Conservation (phyloP, 208 protist species). For the Angomonas deanei region DNA sequence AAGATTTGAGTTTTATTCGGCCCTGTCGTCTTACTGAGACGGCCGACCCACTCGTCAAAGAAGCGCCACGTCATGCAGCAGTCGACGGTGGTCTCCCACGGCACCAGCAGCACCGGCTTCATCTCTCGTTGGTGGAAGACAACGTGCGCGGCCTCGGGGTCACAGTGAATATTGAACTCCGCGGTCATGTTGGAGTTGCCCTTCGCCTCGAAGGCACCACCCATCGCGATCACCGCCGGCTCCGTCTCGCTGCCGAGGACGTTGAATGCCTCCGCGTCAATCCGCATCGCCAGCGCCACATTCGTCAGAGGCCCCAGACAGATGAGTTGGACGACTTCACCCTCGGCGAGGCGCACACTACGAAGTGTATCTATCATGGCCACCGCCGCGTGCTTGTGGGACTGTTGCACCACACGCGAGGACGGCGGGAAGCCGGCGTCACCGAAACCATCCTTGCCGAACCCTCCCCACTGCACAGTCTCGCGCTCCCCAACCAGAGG, state of each 20-base stretch:
- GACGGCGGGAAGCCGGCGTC: conserved; percentile 58
- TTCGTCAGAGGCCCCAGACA: conserved; percentile 75
- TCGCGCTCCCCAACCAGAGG: conserved; percentile 62
- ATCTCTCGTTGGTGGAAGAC: conserved; percentile 59
- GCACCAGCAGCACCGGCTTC: conserved; percentile 50
- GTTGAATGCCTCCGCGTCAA: conserved; percentile 42
- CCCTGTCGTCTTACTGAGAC: conserved; percentile 1
- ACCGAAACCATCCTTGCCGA: conserved; percentile 74
- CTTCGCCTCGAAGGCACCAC: conserved; percentile 61
- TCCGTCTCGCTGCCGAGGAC: conserved; percentile 61
- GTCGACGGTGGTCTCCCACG: conserved; percentile 77
- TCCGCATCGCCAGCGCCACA: conserved; percentile 62
- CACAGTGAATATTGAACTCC: conserved; percentile 86
- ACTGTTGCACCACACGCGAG: conserved; percentile 21
- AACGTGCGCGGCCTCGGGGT: conserved; percentile 79
- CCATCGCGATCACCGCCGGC: conserved; percentile 73
- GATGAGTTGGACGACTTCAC: conserved; percentile 59
- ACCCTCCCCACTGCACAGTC: conserved; percentile 73
- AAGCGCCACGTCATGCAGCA: conserved; percentile 72
- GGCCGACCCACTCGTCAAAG: conserved; percentile 63
- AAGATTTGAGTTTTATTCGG: conserved; percentile 52
- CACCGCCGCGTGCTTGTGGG: conserved; percentile 44
- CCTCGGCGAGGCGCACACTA: conserved; percentile 18
- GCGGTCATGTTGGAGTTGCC: conserved; percentile 76
- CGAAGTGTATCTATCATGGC: conserved; percentile 60